phyloP scores from a whole-genome alignment of 139 green algal species.

The Chlamydomonas eustigma region DNA sequence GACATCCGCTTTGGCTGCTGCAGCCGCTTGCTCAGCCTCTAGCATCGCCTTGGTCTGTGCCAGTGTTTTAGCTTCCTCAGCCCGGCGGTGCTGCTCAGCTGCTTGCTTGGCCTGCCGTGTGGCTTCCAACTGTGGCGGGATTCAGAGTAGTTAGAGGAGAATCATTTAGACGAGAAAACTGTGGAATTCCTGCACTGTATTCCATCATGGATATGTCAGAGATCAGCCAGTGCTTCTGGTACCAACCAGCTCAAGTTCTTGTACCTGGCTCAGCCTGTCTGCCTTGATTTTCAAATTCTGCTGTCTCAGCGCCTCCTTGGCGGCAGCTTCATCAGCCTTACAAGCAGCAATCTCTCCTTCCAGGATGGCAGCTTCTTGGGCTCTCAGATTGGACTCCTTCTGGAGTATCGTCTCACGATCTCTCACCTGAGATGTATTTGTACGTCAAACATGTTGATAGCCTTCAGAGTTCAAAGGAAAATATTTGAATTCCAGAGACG shows the following conservation, averaged over 20 bases:
- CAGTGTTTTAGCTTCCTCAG: slow-evolving; percentile 1
- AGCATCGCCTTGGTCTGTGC: neutral
- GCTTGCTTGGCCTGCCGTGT: slow-evolving; percentile 5
- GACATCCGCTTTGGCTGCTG: slow-evolving; percentile 12
- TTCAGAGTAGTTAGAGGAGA: neutral
- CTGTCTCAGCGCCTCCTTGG: neutral
- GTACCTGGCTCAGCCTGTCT: neutral
- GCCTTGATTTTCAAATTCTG: neutral
- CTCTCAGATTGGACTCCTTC: neutral
- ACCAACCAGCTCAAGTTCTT: too few species aligned
- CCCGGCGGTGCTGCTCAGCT: neutral
- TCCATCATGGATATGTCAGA: too few species aligned
- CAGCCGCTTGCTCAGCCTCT: neutral
- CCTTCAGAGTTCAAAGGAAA: neutral
- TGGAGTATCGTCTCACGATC: neutral
- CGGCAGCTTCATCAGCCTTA: neutral
- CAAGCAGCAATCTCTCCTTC: neutral
- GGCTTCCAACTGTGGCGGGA: slow-evolving; percentile 1
- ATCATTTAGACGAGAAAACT: too few species aligned
- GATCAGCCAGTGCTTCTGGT: too few species aligned
- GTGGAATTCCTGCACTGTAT: too few species aligned
- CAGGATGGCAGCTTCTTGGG: neutral
- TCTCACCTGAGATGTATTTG: too few species aligned
- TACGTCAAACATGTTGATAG: too few species aligned
- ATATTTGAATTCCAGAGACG: too few species aligned